These are phyloP conservation scores for Wallacemonas sp. DNA, from an alignment of 208 protist species.

Conservation along the genomic window DNA sequence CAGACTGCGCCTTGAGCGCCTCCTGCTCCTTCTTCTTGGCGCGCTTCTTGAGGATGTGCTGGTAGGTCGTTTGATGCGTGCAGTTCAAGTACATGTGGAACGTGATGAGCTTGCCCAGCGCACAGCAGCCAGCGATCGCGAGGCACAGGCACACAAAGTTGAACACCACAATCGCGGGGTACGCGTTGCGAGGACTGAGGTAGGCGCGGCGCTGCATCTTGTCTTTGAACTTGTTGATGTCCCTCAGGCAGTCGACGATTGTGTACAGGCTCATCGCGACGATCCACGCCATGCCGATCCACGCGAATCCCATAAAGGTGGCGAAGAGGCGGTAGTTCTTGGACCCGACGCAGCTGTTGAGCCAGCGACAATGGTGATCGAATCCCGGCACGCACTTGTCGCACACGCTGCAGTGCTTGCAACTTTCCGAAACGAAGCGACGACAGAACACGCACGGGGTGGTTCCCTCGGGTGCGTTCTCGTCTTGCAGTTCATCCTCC, in stretches of 20 bases:
- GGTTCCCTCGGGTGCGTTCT: conserved; percentile 37
- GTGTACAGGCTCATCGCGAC: conserved; percentile 63
- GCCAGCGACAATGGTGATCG: conserved; percentile 93
- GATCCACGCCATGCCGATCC: conserved; percentile 62
- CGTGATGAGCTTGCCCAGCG: conserved; percentile 68
- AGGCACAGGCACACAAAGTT: conserved; percentile 55
- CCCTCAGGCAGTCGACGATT: conserved; percentile 43
- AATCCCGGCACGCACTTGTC: conserved; percentile 91
- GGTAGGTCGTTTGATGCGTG: conserved; percentile 68
- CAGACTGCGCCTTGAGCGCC: conserved; percentile 17
- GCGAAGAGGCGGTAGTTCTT: conserved; percentile 84
- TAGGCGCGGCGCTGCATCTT: conserved; percentile 48
- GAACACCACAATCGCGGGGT: conserved; percentile 55
- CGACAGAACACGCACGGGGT: conserved; percentile 84
- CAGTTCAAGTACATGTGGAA: conserved; percentile 77
- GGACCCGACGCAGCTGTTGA: conserved; percentile 85
- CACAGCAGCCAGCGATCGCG: conserved; percentile 28
- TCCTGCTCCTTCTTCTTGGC: conserved; percentile 45
- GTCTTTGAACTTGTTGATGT: conserved; percentile 42
- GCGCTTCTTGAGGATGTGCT: conserved; percentile 74
- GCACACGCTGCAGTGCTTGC: conserved; percentile 91
- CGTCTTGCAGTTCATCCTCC: conserved; percentile 45
- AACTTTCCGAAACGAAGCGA: conserved; percentile 62
- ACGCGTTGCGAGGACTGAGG: conserved; percentile 40
- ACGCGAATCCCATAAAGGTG: conserved; percentile 69